Percentiles rank a stretch among this genome's conserved stretches.
These are phyloP conservation scores for Saussurea involucrata DNA, from an alignment of 129 eudicot species.

Conservation along the genomic window DNA sequence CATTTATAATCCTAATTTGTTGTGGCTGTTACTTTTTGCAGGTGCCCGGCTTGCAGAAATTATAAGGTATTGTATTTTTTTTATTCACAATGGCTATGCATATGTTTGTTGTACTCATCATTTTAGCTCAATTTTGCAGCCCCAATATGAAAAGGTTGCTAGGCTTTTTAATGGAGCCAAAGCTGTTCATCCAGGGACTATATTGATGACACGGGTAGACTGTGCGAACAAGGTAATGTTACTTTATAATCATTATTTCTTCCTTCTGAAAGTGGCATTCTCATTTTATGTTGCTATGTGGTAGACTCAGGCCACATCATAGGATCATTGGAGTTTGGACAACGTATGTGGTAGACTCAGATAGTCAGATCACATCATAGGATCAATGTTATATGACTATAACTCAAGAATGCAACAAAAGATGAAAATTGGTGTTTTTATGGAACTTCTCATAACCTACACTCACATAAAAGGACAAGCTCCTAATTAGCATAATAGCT, in stretches of 20 bases:
- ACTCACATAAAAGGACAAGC: background rate
- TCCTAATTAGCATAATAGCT: background rate
- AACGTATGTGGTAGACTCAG: background rate
- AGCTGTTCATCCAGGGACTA: conserved; percentile 83
- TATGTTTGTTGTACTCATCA: conserved; percentile 7
- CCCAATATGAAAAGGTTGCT: conserved; percentile 94
- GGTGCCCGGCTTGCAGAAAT: conserved; percentile 99
- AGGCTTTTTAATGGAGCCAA: conserved; percentile 81
- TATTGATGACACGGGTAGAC: conserved; percentile 87
- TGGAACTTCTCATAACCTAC: background rate
- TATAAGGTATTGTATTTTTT: conserved; percentile 59
- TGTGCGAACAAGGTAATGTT: conserved; percentile 80
- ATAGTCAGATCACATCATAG: background rate
- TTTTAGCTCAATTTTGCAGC: conserved; percentile 43
- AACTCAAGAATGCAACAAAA: conserved; percentile 4
- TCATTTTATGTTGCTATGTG: conserved; percentile 3
- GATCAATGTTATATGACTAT: background rate
- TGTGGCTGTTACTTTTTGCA: conserved; percentile 34
- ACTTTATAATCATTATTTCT: background rate
- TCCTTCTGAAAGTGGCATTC: background rate
- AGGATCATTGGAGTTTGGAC: background rate
- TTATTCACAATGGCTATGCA: background rate
- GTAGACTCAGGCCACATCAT: background rate
- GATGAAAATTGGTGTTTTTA: background rate
- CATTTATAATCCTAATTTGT: conserved; percentile 17